A percentile compares a stretch with the other conserved stretches of the same genome.
Evolutionary conservation across 164 flowering plant species (phyloP).

Genomic region (Brasenia schreberi): DNA sequence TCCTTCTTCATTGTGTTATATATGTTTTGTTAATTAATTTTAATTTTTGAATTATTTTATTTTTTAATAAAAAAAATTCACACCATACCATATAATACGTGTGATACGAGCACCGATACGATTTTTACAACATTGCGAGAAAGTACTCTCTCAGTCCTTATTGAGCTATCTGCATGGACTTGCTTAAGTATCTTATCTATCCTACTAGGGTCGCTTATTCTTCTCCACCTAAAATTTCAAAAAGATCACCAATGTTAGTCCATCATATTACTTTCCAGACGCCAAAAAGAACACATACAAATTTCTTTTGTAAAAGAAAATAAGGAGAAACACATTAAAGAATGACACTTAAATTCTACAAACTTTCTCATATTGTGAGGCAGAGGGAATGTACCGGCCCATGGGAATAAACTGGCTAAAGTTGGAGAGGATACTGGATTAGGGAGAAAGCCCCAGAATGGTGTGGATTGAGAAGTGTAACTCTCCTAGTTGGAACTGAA

Average conservation of each 20-base stretch:
- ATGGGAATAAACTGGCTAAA: slow-evolving; percentile 63
- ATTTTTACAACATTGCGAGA: no score
- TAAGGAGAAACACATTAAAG: neutral
- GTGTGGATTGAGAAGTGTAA: slow-evolving; percentile 92
- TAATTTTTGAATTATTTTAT: no score
- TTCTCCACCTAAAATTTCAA: slow-evolving; percentile 60
- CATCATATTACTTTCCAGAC: no score
- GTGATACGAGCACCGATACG: no score
- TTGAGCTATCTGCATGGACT: slow-evolving; percentile 87
- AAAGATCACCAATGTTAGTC: neutral
- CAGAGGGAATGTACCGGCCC: slow-evolving; percentile 93
- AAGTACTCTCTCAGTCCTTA: slow-evolving; percentile 71
- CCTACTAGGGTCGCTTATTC: slow-evolving; percentile 76
- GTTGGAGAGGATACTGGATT: slow-evolving; percentile 69
- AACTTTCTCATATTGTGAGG: slow-evolving; percentile 59
- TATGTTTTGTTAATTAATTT: no score
- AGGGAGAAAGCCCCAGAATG: slow-evolving; percentile 96
- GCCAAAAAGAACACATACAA: neutral
- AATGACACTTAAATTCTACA: slow-evolving; percentile 38
- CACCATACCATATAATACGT: no score
- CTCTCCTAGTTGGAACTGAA: no score
- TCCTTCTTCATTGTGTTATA: no score
- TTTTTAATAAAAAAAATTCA: no score
- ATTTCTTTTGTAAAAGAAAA: neutral
- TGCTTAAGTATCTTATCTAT: slow-evolving; percentile 68